Evolutionary conservation across 768 basidiomycete species (phyloP).

Genomic region (Hericium alpestre): DNA sequence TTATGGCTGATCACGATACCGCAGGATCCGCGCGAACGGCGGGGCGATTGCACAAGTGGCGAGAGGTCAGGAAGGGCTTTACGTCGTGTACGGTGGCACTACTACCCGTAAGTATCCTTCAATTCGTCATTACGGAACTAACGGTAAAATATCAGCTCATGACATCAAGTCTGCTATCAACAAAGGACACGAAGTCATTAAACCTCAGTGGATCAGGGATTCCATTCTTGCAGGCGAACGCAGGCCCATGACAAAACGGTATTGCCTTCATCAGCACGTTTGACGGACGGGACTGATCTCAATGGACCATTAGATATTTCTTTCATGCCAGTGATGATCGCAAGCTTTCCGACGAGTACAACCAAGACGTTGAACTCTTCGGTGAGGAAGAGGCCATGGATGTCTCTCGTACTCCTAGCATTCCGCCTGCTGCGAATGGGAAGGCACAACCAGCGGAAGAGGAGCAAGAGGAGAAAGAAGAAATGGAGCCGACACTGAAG

Average conservation of each 20-base stretch:
- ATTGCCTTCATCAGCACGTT: not conserved
- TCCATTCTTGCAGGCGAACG: slow-evolving; percentile 51
- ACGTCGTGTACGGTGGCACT: slow-evolving; percentile 61
- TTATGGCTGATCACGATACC: not conserved
- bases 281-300: not conserved
- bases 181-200: slow-evolving; percentile 67
- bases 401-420: no score
- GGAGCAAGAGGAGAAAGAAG: not conserved
- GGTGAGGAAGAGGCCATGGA: slow-evolving; percentile 12
- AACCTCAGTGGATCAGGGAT: slow-evolving; percentile 74
- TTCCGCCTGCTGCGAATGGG: no score
- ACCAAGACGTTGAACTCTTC: slow-evolving; percentile 26
- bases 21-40: slow-evolving; percentile 62
- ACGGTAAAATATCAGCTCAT: slow-evolving; percentile 37
- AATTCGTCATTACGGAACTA: not conserved
- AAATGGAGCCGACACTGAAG: slow-evolving; percentile 5
- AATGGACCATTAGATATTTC: slow-evolving; percentile 46
- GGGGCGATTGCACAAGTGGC: slow-evolving; percentile 55
- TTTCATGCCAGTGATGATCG: slow-evolving; percentile 58
- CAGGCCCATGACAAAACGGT: slow-evolving; percentile 64
- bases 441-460: not conserved
- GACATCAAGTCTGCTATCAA: slow-evolving; percentile 62
- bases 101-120: slow-evolving; percentile 45
- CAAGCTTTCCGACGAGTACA: slow-evolving; percentile 41
- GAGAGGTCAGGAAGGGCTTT: slow-evolving; percentile 38